Base-by-base conservation (phyloP, 805 yeast species). In the Metschnikowia anglica region DNA sequence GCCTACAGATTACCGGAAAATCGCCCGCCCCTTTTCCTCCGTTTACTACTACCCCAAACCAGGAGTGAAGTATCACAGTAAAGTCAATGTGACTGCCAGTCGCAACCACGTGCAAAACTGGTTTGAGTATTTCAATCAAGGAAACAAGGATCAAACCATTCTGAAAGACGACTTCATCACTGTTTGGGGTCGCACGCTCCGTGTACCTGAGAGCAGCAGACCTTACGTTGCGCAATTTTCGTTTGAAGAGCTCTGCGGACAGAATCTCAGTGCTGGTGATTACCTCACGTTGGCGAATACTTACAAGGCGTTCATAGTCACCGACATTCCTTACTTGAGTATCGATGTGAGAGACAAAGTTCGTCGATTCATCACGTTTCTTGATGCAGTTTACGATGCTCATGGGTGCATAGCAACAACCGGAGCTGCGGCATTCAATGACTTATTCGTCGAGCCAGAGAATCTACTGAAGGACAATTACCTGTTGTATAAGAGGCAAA, bases 341-440 rank as follows among this genome's bases (percentile, higher is more conserved):
- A 73, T 85, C 10, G 76, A 83, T 52, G 84, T 80, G 36, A 76
- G 96, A 49, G 97, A 93, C 56, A 76, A 83, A 51, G 88, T 90
- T 18, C 76, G 98, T 58, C 72, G 99, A 54, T 91, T 93, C 59
- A 93, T 93, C 61, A 93, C 96, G 0, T 93, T 93, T 55, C 65
- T 93, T 41, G 99, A 93, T 62, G 97, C 99, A 0, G 95, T 90
- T 3, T 93, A 93, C 61, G 98, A 93, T 62, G 84, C 84, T 41
- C 90, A 88, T 53, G 86, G 95, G 8, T 76, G 89, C 56, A 67
- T 93, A 12, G 96, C 96, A 1, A 91, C 89, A 25, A 88, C 97
- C 0, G 84, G 89, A 0, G 96, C 86, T 1, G 90, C 89, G 8
- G 84, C 88, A 17, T 91, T 89, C 59, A 80, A 81, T 34, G 84